Conservation (phyloP, 257 asterid genomes). For the Fraxinus americana region DNA sequence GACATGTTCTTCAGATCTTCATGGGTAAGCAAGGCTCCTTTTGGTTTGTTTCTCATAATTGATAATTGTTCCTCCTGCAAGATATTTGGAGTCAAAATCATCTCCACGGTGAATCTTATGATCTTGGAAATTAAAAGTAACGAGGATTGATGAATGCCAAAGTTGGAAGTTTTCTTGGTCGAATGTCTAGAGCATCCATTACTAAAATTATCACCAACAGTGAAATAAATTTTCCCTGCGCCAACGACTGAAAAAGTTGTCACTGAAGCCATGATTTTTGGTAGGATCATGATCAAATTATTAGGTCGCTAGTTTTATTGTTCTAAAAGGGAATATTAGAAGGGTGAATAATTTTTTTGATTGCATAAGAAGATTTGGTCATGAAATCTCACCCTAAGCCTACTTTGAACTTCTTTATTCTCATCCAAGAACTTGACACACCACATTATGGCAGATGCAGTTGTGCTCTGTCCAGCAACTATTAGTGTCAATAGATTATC, state of each 20-base stretch:
- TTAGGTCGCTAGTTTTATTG: no score
- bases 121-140: not conserved
- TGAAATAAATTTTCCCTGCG: no score
- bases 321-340: no score
- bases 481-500: slow-evolving; percentile 57
- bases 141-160: not conserved
- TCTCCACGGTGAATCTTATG: not conserved
- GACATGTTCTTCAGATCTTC: slow-evolving; percentile 58
- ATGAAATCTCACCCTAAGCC: slow-evolving; percentile 42
- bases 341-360: not conserved
- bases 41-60: slow-evolving; percentile 37
- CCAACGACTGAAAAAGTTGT: not conserved
- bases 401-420: slow-evolving; percentile 40
- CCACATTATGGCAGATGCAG: slow-evolving; percentile 78
- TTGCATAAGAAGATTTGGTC: not conserved
- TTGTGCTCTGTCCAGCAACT: slow-evolving; percentile 60
- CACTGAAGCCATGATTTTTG: not conserved
- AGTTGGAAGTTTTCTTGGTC: not conserved
- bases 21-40: slow-evolving; percentile 42
- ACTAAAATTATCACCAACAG: no score
- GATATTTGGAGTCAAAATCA: not conserved
- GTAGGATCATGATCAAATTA: not conserved
- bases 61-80: slow-evolving; percentile 59
- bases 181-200: no score
- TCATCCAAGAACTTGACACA: slow-evolving; percentile 58